A percentile compares a stretch with the other conserved stretches of the same genome.
These are phyloP conservation scores for Trichoderma brevicompactum DNA, from an alignment of 2,329 filamentous ascomycete genomes.

Conservation along the genomic window DNA sequence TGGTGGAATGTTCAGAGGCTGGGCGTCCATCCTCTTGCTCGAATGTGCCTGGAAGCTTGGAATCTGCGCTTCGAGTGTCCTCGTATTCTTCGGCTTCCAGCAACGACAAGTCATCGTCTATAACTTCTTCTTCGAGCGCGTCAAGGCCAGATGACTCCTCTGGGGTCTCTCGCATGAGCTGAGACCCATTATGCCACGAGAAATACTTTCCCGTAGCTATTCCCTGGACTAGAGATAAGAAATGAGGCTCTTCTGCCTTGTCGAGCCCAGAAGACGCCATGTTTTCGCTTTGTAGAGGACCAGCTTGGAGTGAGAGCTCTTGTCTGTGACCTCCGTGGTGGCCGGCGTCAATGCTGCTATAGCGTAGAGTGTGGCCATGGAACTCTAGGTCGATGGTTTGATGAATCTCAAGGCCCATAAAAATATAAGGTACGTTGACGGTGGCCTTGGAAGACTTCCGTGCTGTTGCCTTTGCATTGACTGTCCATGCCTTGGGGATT, in stretches of 20 bases:
- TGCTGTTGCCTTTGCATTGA: background rate
- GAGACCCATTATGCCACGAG: slow-evolving; percentile 43
- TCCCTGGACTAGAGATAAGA: slow-evolving; percentile 39
- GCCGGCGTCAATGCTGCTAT: slow-evolving; percentile 58
- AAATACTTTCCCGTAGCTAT: slow-evolving; percentile 41
- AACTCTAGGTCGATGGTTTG: slow-evolving; percentile 50
- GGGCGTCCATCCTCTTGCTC: background rate
- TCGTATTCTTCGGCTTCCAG: background rate
- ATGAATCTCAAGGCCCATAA: slow-evolving; percentile 58
- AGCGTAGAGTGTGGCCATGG: slow-evolving; percentile 52
- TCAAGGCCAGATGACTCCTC: background rate
- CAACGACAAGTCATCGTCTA: background rate
- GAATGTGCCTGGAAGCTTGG: background rate
- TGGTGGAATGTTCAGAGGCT: background rate
- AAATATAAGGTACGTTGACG: slow-evolving; percentile 43
- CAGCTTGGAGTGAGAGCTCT: slow-evolving; percentile 50
- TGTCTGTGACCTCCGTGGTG: slow-evolving; percentile 56
- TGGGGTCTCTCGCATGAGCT: slow-evolving; percentile 33
- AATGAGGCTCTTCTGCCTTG: slow-evolving; percentile 29
- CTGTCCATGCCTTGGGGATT: slow-evolving; percentile 37
- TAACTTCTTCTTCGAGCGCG: background rate
- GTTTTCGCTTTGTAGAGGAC: background rate
- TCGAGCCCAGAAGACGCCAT: background rate
- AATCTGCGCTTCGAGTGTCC: background rate
- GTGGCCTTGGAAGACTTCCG: background rate